These are phyloP conservation scores for Rhynchosporium graminicola DNA, from an alignment of 2,329 filamentous ascomycete genomes.

Conservation along the genomic window DNA sequence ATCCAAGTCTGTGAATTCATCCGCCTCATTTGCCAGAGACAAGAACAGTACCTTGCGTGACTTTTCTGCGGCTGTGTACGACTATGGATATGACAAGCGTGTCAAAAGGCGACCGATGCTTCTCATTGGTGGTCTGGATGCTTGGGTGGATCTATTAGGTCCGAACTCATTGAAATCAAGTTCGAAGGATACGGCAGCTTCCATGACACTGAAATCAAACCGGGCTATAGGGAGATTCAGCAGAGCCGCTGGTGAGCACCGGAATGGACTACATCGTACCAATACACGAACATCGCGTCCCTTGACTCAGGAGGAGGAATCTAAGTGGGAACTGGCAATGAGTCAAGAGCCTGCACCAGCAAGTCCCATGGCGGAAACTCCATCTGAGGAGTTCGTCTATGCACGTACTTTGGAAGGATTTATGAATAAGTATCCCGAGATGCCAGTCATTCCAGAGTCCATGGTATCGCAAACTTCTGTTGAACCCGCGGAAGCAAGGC, in stretches of 20 bases:
- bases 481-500: conserved; percentile 22
- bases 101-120: conserved; percentile 74
- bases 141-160: conserved; percentile 85
- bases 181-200: conserved; percentile 44
- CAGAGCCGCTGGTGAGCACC: background rate
- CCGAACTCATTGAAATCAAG: conserved; percentile 43
- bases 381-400: conserved; percentile 53
- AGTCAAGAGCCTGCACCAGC: conserved; percentile 57
- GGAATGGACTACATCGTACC: conserved; percentile 35
- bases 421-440: conserved; percentile 75
- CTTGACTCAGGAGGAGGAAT: conserved; percentile 78
- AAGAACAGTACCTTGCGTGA: conserved; percentile 62
- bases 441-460: conserved; percentile 61
- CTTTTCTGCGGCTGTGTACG: conserved; percentile 75
- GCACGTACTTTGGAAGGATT: conserved; percentile 81
- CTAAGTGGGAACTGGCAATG: conserved; percentile 76
- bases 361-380: conserved; percentile 43
- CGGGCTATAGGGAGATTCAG: conserved; percentile 11
- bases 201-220: background rate
- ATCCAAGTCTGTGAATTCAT: conserved; percentile 44
- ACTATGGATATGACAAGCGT: conserved; percentile 80
- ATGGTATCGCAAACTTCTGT: conserved; percentile 49
- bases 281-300: conserved; percentile 59
- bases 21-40: conserved; percentile 46
- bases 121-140: conserved; percentile 77